Percentiles rank a stretch among this genome's conserved stretches.
Evolutionary conservation across 352 stramenopile genomes (phyloP).

Genomic region (Globisporangium acanthophoron): DNA sequence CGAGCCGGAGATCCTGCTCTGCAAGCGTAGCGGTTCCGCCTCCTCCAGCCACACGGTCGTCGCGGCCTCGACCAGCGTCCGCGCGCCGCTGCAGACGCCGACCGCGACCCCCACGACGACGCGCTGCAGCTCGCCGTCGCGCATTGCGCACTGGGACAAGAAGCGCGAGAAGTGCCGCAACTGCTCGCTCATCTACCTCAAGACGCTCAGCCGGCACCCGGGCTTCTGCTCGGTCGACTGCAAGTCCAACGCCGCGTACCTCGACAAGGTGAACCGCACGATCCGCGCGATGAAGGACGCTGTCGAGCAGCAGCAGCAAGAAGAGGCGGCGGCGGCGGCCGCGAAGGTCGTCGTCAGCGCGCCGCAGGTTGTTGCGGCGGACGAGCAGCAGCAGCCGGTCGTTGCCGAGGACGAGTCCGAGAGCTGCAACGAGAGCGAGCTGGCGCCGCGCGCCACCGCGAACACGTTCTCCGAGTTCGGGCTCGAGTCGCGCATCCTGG

Average conservation of each 20-base stretch:
- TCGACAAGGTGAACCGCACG: constrained; percentile 78
- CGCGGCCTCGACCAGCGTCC: neutral
- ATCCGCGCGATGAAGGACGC: constrained; percentile 74
- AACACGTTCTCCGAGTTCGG: constrained; percentile 78
- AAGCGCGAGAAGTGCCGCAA: constrained; percentile 83
- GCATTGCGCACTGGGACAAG: constrained; percentile 79
- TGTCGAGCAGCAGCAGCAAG: constrained; percentile 39
- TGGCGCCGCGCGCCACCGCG: constrained; percentile 3
- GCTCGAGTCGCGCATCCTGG: constrained; percentile 53
- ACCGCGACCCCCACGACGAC: neutral
- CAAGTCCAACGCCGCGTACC: constrained; percentile 83
- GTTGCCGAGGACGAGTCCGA: constrained; percentile 8
- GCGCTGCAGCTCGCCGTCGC: constrained; percentile 3
- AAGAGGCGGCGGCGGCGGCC: constrained; percentile 4
- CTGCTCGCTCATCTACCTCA: constrained; percentile 83
- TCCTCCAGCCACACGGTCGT: neutral
- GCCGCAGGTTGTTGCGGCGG: neutral
- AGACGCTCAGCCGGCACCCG: constrained; percentile 66
- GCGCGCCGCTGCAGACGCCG: neutral
- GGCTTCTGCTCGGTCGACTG: constrained; percentile 86
- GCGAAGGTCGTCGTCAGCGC: neutral
- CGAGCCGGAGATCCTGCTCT: constrained; percentile 26
- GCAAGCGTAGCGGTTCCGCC: constrained; percentile 6
- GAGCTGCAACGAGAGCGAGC: constrained; percentile 1
- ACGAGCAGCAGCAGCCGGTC: neutral